These are phyloP conservation scores for Acanthamoeba triangularis DNA, from an alignment of 208 protist genomes.

Conservation along the genomic window DNA sequence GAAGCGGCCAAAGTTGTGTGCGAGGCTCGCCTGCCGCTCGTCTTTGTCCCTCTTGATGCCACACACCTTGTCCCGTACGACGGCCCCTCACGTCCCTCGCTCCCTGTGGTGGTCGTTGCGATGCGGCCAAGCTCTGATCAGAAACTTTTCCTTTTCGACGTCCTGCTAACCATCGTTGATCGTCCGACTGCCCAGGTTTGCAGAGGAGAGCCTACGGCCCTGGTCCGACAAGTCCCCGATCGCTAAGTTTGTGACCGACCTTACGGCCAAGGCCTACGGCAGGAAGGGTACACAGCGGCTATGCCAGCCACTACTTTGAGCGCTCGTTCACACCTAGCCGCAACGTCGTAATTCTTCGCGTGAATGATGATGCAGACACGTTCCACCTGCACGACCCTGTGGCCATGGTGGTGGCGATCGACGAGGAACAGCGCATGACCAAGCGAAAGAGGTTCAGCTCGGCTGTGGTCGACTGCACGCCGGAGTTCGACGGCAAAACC, in stretches of 20 bases:
- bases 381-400: slow-evolving; percentile 42
- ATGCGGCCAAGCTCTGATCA: neutral
- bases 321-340: neutral
- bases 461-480: neutral
- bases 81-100: neutral
- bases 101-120: neutral
- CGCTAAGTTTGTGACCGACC: slow-evolving; percentile 35
- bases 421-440: slow-evolving; percentile 37
- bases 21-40: neutral
- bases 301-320: neutral
- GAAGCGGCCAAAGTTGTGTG: slow-evolving; percentile 33
- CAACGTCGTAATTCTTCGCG: no score
- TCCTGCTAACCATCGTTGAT: neutral
- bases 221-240: slow-evolving; percentile 18
- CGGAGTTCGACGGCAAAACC: neutral
- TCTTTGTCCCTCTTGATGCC: slow-evolving; percentile 40
- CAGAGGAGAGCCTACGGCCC: neutral
- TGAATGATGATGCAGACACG: neutral
- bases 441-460: slow-evolving; percentile 10
- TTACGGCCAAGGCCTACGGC: slow-evolving; percentile 10
- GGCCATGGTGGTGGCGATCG: slow-evolving; percentile 31
- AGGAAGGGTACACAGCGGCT: neutral
- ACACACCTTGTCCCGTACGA: slow-evolving; percentile 1
- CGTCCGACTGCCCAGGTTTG: neutral
- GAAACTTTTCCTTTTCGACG: neutral